Base-by-base conservation (phyloP, 192 early-diverging fungal genomes). In the Paraglomus occultum region DNA sequence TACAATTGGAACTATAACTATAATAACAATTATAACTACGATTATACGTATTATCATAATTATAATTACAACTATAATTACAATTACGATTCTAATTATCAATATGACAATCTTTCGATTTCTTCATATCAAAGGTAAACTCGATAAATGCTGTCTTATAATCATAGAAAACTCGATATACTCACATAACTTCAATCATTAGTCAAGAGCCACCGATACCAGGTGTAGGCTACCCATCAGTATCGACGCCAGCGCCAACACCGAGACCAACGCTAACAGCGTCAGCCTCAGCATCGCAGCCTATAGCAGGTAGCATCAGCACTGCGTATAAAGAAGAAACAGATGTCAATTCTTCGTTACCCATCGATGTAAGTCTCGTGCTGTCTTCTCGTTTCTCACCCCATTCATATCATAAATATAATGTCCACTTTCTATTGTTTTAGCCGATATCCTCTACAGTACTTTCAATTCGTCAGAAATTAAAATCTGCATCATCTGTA, bases 161-260 rank as follows among this genome's bases (percentile, higher is more conserved):
- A 14, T 59, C n/a, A 45, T 15, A 45, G 23, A 1, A 9, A 6
- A 51, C 6, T 4, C 20, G 0, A 20, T 45, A 45, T 20, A 4
- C 47, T 63, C 39, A 39, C 4, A 8, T 14, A 51, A 6, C 8
- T 39, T 15, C 20, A 0, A 51, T 20, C 44, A 44, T 55, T 58
- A 70, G 54, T 17, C 38, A 57, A 10, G 67, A 70, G 59, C 67
- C 67, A 0, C 67, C 67, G 48, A 59, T 70, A 58, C 67, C 67
- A n/a, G 67, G 67, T 47, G 15, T 59, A 40, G 67, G 38, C 20
- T 70, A 59, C 49, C 42, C 40, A 45, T 2, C 64, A 61, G 17
- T 15, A 12, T 15, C 17, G 2, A 50, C 49, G 49, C 11, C 49
- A 12, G 17, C 11, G 17, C 11, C 51, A 6, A 4, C 63, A 9